phyloP scores from a whole-genome alignment of 148 eudicot species.

The Cornus kousa region DNA sequence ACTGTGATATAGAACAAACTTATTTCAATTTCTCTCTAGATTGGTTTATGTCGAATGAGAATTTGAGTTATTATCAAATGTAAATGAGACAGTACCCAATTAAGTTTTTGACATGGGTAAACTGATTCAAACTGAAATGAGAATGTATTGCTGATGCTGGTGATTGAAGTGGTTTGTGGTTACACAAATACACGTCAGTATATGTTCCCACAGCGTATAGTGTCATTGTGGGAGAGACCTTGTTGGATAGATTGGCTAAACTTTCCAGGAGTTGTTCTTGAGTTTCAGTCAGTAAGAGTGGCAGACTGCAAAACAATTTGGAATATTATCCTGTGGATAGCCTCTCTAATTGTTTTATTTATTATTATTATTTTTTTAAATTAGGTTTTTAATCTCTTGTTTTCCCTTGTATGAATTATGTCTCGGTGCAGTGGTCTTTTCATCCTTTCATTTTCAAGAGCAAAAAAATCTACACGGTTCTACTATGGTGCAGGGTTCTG shows the following conservation, averaged over 20 bases:
- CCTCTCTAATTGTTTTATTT: neutral
- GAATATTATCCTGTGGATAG: neutral
- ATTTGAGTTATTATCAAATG: neutral
- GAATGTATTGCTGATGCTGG: neutral
- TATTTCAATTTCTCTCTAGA: neutral
- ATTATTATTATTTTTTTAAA: neutral
- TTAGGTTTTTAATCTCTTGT: no score
- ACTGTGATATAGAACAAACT: neutral
- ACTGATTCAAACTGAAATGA: neutral
- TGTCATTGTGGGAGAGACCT: neutral
- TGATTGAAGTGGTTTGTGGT: neutral
- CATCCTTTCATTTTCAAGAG: conserved; percentile 94
- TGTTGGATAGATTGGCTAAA: neutral
- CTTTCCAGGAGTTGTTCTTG: neutral
- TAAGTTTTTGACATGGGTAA: neutral
- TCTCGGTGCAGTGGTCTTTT: conserved; percentile 86
- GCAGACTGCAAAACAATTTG: neutral
- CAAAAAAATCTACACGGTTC: conserved; percentile 93
- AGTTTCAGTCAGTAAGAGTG: neutral
- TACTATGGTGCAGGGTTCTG: conserved; percentile 97
- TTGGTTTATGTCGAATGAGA: neutral
- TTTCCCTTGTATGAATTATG: neutral
- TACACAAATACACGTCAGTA: neutral
- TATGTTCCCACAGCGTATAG: neutral
- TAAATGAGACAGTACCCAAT: neutral